Evolutionary conservation across 768 basidiomycete species (phyloP), one percentile per base, ranked within the genome.

Genomic region (Phlegmacium glaucopus): DNA sequence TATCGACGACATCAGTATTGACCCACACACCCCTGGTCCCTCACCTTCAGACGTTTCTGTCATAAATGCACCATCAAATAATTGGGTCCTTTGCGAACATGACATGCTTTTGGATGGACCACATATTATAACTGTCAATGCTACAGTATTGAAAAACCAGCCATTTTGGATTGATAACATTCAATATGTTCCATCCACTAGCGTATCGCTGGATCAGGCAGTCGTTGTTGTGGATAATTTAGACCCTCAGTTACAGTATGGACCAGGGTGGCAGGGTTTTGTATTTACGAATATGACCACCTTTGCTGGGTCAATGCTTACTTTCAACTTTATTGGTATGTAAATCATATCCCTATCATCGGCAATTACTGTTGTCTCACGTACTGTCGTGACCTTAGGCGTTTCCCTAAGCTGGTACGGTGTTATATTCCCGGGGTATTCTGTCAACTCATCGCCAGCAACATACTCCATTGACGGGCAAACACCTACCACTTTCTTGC

Each of bases 391-490:
- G n/a, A n/a, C 13, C 44, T 30, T 27, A 59, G 56, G 57, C 15
- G 37, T 54, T 22, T 60, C 59, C 12, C 25, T 63, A 5, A 58
- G 54, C 32, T 63, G 61, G 61, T 63, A 58, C 41, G 57, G 56
- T 18, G 52, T 54, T 36, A 59, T 61, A 28, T 56, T 54, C 2
- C 18, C 22, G 9, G 59, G 57, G 48, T 42, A 42, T 9, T 54
- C 54, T 11, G 43, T 48, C 13, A 43, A n/a, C n/a, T n/a, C n/a
- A n/a, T n/a, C n/a, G n/a, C n/a, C n/a, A n/a, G n/a, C n/a, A n/a
- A n/a, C 48, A 29, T 63, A 56, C 36, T 45, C 52, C 40, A 44
- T 67, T 6, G 66, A 67, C 25, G 55, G 47, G 0, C 47, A 48
- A 22, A 32, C 44, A 7, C 50, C 50, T 5, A 47, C 43, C n/a